These are phyloP conservation scores for Maudiozyma pseudohumilis DNA, from an alignment of 805 yeast genomes.

Conservation along the genomic window DNA sequence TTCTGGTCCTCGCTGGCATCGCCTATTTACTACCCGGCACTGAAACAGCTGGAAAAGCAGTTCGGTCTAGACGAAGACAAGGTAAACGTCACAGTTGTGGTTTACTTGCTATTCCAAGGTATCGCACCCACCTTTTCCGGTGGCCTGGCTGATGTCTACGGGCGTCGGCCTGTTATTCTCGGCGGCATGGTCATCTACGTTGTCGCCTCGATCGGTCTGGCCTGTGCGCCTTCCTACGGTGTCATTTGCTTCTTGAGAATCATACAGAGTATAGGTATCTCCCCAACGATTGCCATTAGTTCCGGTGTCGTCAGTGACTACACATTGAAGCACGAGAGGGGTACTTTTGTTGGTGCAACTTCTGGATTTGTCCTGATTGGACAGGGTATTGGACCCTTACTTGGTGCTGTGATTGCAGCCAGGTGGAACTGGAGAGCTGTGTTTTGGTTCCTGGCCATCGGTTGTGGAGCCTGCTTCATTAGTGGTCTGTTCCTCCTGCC, in stretches of 20 bases:
- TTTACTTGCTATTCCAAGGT: conserved; percentile 68
- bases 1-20: conserved; percentile 65
- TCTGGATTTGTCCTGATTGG: conserved; percentile 60
- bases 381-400: conserved; percentile 65
- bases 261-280: conserved; percentile 62
- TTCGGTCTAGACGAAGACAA: conserved; percentile 47
- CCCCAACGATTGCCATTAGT: conserved; percentile 60
- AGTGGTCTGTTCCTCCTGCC: conserved; percentile 40
- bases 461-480: conserved; percentile 39
- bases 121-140: conserved; percentile 60
- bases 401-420: conserved; percentile 39
- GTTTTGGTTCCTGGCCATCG: conserved; percentile 64
- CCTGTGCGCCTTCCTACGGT: conserved; percentile 48
- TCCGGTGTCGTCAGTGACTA: conserved; percentile 69
- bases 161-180: conserved; percentile 62
- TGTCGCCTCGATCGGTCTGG: conserved; percentile 57
- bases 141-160: conserved; percentile 55
- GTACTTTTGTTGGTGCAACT: conserved; percentile 56
- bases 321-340: conserved; percentile 54
- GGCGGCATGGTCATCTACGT: conserved; percentile 45
- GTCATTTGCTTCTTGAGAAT: conserved; percentile 54
- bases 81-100: conserved; percentile 63
- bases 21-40: conserved; percentile 76
- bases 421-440: conserved; percentile 61
- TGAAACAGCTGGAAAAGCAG: conserved; percentile 44